A percentile compares a stretch with the other conserved stretches of the same genome.
Conservation (phyloP, 352 stramenopile genomes). For the Peronospora belbahrii region DNA sequence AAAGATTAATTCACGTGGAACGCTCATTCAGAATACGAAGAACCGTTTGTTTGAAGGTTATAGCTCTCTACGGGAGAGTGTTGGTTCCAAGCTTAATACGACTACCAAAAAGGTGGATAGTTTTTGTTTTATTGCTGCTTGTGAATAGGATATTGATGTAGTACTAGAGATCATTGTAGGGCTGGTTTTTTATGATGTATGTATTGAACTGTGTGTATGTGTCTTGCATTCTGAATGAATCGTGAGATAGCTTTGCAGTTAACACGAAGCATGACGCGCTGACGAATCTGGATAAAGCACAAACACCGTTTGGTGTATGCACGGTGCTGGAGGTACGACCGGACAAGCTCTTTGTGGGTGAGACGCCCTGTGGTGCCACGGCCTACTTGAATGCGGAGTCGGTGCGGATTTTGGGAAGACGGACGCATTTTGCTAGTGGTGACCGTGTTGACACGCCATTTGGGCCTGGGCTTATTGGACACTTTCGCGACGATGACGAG, state of each 20-base stretch:
- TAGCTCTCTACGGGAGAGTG: slow-evolving; percentile 59
- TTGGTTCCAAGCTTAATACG: slow-evolving; percentile 57
- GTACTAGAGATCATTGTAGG: too few relatives aligned
- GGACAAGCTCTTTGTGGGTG: slow-evolving; percentile 52
- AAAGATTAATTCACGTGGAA: slow-evolving; percentile 52
- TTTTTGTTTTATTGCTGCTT: slow-evolving; percentile 12
- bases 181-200: slow-evolving; percentile 29
- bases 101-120: slow-evolving; percentile 33
- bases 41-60: slow-evolving; percentile 73
- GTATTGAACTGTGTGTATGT: slow-evolving; percentile 12
- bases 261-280: slow-evolving; percentile 18
- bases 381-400: slow-evolving; percentile 46
- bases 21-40: slow-evolving; percentile 75
- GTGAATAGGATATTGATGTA: too few relatives aligned
- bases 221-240: too few relatives aligned
- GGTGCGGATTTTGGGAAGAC: slow-evolving; percentile 39
- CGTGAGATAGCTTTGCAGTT: slow-evolving; percentile 17
- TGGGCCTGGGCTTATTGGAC: slow-evolving; percentile 35
- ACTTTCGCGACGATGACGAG: slow-evolving; percentile 49
- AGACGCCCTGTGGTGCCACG: slow-evolving; percentile 36
- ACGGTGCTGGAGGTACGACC: slow-evolving; percentile 37
- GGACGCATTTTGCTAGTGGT: slow-evolving; percentile 41
- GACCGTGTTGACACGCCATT: slow-evolving; percentile 51
- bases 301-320: slow-evolving; percentile 47
- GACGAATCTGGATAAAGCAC: slow-evolving; percentile 28